Evolutionary conservation across 2,329 filamentous ascomycete species (phyloP), one percentile per base, ranked within the genome.

Genomic region (Fusarium falciforme): DNA sequence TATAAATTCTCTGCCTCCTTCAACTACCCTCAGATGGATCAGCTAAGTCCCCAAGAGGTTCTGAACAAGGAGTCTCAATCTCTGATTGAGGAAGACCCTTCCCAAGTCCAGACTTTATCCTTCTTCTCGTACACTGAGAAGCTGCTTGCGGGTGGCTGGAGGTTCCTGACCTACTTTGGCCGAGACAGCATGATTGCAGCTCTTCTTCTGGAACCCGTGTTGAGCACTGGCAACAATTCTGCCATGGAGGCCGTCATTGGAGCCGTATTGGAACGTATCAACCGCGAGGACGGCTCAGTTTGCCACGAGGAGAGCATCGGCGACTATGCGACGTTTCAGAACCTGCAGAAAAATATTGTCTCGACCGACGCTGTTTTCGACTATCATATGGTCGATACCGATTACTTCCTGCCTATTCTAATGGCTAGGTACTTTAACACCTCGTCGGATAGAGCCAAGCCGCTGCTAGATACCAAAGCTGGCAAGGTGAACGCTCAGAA

Each of bases 121-220:
- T 92, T 93, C 79, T 82, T 93, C 5, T 92, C 91, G 0, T 93
- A 92, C 72, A 88, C 84, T 0, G 83, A 89, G 35, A 93, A 92
- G 72, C 82, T 93, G 0, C 83, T 91, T 3, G 90, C 91, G 2
- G 90, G 90, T 12, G 89, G 89, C 5, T 93, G 90, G 91, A 83
- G 90, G 2, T 93, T 92, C 73, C 79, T 93, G 52, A 92, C 90
- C 0, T 93, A 92, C 76, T 92, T 93, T 80, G 90, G 90, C 0
- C 86, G 90, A 12, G 90, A 93, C 76, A 90, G 87, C 69, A 90
- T 92, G 85, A 90, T 93, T 42, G 84, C 89, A 1, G 83, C 88
- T 16, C 84, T 92, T 0, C 81, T 93, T 1, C 82, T 92, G 33
- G 86, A 90, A 66, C 86, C 89, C 0, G 84, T 92, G 0, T 82